These are phyloP conservation scores for Trametes gibbosa DNA, from an alignment of 768 basidiomycete species.

Conservation along the genomic window DNA sequence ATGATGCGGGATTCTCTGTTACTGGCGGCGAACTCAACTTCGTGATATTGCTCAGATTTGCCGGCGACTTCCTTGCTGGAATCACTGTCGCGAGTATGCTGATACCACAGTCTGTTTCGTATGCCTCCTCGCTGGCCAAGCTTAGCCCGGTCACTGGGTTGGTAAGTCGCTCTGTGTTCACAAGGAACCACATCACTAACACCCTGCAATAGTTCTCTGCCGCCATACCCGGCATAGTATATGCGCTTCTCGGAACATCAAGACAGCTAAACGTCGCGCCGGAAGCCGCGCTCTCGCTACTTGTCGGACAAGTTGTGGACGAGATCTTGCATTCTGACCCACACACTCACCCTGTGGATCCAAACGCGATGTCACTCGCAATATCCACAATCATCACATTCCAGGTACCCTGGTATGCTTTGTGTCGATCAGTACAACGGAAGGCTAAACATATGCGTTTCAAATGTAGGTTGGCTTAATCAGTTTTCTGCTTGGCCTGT, in stretches of 20 bases:
- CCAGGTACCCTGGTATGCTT: slow-evolving; percentile 49
- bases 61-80: slow-evolving; percentile 80
- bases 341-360: slow-evolving; percentile 32
- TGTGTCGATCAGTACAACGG: no score
- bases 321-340: slow-evolving; percentile 49
- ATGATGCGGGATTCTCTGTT: background rate
- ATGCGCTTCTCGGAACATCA: slow-evolving; percentile 87
- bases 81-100: slow-evolving; percentile 82
- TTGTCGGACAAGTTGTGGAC: slow-evolving; percentile 83
- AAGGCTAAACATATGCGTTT: background rate
- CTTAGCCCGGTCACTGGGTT: slow-evolving; percentile 83
- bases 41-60: slow-evolving; percentile 37
- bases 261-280: slow-evolving; percentile 81
- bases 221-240: slow-evolving; percentile 83
- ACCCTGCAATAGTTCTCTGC: slow-evolving; percentile 61
- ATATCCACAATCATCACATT: slow-evolving; percentile 82
- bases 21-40: no score
- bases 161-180: slow-evolving; percentile 41
- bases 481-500: slow-evolving; percentile 81
- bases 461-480: slow-evolving; percentile 70
- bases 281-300: slow-evolving; percentile 82
- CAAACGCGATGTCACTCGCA: slow-evolving; percentile 56
- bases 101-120: slow-evolving; percentile 87
- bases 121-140: slow-evolving; percentile 84
- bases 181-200: background rate